Base-by-base conservation (phyloP, 768 basidiomycete species). In the Leccinum variicolor region DNA sequence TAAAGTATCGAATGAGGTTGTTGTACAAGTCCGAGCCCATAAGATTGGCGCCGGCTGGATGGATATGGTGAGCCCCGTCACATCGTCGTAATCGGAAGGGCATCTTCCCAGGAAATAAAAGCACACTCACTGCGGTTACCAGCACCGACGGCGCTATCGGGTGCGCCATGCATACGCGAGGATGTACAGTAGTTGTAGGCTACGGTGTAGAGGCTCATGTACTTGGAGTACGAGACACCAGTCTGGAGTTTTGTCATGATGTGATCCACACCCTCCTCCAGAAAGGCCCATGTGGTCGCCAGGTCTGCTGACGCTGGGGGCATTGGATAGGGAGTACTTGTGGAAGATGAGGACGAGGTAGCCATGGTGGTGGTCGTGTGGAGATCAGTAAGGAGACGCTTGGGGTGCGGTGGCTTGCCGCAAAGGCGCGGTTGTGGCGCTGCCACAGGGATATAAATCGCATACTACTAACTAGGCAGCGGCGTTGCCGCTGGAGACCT, bases 1-100 rank as follows among this genome's bases (percentile, higher is more conserved):
- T 82, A 70, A 98, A 93, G 79, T 97, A 99, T 57, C 84, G 83
- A 67, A 92, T 91, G 69, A 99, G 83, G 73, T 94, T 89, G 71
- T 94, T 92, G 74, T 99, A 99, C 58, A 99, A 76, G 82, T 98
- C 96, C 51, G 94, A 90, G 55, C 96, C 96, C 91, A 96, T 96
- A 73, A 98, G 71, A 76, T 94, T 95, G 50, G 94, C 92, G 41
- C 95, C 95, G 54, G 89, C 89, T 90, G 69, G 53, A 46, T 59
- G 19, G 51, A 45, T n/a, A 52, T 53, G 60, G 55, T 71, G 43
- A 71, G 63, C 50, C 49, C 28, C 34, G 19, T 25, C 56, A 13
- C 13, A 58, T 58, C 57, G 19, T 52, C 65, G 61, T 65, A 61
- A 68, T 69, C 68, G 33, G 41, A 23, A 25, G 55, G 54, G 52